Conservation (phyloP, 441 rosid species). For the Pelargonium citronellum region DNA sequence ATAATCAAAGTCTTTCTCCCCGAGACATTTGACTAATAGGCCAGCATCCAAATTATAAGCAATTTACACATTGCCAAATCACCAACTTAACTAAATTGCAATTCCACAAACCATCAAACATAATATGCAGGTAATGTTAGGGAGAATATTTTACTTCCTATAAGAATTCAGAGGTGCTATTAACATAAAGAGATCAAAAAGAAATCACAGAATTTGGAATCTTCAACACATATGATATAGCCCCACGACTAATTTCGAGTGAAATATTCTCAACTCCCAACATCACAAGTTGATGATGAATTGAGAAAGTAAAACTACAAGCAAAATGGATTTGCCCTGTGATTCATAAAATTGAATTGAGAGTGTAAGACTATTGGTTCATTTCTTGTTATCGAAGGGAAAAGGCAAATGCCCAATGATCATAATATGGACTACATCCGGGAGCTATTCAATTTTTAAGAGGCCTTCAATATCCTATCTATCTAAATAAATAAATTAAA, state of each 20-base stretch:
- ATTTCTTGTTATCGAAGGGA: not conserved
- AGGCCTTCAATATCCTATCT: too few relatives aligned
- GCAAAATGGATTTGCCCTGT: not conserved
- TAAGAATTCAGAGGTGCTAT: not conserved
- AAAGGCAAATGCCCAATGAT: not conserved
- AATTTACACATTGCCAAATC: not conserved
- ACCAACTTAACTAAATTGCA: not conserved
- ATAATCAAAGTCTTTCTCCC: not conserved
- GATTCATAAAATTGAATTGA: not conserved
- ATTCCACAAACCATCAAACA: not conserved
- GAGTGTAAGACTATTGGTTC: too few relatives aligned
- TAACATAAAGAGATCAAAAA: not conserved
- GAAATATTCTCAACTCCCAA: constrained; percentile 2
- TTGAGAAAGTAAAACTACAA: not conserved
- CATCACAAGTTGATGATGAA: not conserved
- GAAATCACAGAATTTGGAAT: not conserved
- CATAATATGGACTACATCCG: too few relatives aligned
- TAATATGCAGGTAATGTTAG: not conserved
- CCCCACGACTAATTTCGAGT: not conserved
- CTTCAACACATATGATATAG: not conserved
- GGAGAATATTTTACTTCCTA: not conserved
- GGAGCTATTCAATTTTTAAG: too few relatives aligned
- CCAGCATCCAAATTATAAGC: not conserved
- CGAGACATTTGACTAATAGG: not conserved
- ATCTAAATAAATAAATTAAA: too few relatives aligned